Evolutionary conservation across 352 stramenopile genomes (phyloP).

Genomic region (Pythium chondricola): DNA sequence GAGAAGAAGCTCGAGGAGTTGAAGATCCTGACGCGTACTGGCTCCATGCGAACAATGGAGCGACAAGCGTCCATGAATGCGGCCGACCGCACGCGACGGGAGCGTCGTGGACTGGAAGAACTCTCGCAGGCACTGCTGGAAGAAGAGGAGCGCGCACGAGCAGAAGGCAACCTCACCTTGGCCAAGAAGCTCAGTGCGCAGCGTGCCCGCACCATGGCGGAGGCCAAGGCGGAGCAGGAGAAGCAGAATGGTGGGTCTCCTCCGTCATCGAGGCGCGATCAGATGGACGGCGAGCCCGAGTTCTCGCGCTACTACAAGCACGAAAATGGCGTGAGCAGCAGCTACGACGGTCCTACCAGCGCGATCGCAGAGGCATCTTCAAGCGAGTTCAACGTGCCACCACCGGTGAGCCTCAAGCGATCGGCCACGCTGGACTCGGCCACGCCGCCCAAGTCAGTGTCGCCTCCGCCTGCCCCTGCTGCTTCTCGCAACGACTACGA

Average conservation of each 20-base stretch:
- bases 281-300: conserved; percentile 20
- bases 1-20: conserved; percentile 81
- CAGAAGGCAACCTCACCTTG: conserved; percentile 64
- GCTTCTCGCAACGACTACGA: conserved; percentile 56
- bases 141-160: conserved; percentile 74
- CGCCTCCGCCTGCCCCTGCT: conserved; percentile 13
- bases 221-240: conserved; percentile 37
- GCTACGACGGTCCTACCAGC: conserved; percentile 23
- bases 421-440: conserved; percentile 19
- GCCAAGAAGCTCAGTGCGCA: conserved; percentile 79
- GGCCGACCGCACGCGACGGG: conserved; percentile 54
- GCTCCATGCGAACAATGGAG: conserved; percentile 51
- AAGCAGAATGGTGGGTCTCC: conserved; percentile 23
- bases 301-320: conserved; percentile 23
- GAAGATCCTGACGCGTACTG: conserved; percentile 61
- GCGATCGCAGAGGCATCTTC: conserved; percentile 11
- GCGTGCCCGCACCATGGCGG: conserved; percentile 62
- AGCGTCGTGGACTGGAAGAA: conserved; percentile 71
- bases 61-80: conserved; percentile 44
- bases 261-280: conserved; percentile 39
- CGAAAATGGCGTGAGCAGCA: conserved; percentile 23
- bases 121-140: conserved; percentile 70
- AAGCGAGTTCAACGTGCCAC: conserved; percentile 11
- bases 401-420: conserved; percentile 22
- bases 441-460: conserved; percentile 1